Evolutionary conservation across 129 eudicot species (phyloP), one percentile per base, ranked within the genome.

Genomic region (Chrysanthemum lavandulifolium): DNA sequence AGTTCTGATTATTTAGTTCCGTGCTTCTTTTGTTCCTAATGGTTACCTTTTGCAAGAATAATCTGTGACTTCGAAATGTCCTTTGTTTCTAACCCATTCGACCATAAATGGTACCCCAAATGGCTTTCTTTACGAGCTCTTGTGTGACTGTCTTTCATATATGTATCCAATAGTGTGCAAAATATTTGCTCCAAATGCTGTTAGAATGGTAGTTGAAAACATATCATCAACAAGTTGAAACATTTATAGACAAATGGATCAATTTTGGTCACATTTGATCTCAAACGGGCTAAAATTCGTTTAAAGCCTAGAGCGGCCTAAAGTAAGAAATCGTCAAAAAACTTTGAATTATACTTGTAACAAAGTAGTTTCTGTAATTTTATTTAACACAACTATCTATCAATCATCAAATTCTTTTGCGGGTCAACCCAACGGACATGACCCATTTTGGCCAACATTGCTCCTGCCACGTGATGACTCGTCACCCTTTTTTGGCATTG

Each of bases 41-140:
- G 53, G 47, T 10, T 89, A 93, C 99, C 99, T 84, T 81, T 95
- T 25, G 99, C 97, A 67, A 97, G 97, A 70, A 96, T 95, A 29
- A 95, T 73, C 61, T 95, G 99, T 47, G 99, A 86, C 48, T 95
- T 95, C 96, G 67, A 91, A 81, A 76, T 95, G 97, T 13, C 99
- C 99, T 83, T 91, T 95, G 75, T 80, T 88, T 16, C 97, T 85
- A 55, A 95, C 97, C 99, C 97, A 95, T 78, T 95, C 99, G 10
- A 97, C 96, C 87, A 95, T 61, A 65, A 95, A 95, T 27, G 99
- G 99, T 67, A 95, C 94, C 4, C 99, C 99, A 95, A 13, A 88
- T 72, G 2, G 96, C 93, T 75, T 91, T 95, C 84, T 95, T 95
- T 72, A 97, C 99, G 3, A 95, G 99, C 86, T 95, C 96, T 72